Percentiles rank a stretch among this genome's conserved stretches.
These are phyloP conservation scores for Blastobotrys peoriensis DNA, from an alignment of 805 yeast genomes.

Conservation along the genomic window DNA sequence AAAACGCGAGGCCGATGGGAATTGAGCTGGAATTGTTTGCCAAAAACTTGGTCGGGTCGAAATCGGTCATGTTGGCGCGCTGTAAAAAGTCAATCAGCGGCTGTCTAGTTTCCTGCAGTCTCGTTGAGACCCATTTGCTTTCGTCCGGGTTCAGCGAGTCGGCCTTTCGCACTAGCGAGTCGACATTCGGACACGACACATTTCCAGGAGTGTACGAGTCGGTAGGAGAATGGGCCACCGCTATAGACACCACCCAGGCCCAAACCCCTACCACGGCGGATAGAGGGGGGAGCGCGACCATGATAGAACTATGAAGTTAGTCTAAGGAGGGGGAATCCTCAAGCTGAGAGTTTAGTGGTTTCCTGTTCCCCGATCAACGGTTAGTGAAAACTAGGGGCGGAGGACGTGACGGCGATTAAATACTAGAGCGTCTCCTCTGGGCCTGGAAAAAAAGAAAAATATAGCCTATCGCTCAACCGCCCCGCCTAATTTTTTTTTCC, in stretches of 20 bases:
- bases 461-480: too few species aligned
- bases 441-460: too few species aligned
- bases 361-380: too few species aligned
- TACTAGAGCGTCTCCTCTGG: too few species aligned
- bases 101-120: constrained; percentile 32
- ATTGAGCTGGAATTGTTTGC: constrained; percentile 25
- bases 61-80: constrained; percentile 41
- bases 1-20: constrained; percentile 44
- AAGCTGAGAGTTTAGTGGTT: too few species aligned
- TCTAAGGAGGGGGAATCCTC: too few species aligned
- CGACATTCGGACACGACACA: constrained; percentile 38
- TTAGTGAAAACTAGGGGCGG: too few species aligned
- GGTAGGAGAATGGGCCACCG: constrained; percentile 29
- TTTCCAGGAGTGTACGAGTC: constrained; percentile 42
- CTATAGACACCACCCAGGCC: neutral
- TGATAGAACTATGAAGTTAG: too few species aligned
- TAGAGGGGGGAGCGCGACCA: too few species aligned
- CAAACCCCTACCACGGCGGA: constrained; percentile 2
- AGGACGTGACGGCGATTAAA: too few species aligned
- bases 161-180: constrained; percentile 29
- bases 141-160: constrained; percentile 26
- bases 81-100: constrained; percentile 40
- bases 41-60: constrained; percentile 36
- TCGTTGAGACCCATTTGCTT: constrained; percentile 25
- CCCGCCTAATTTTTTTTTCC: too few species aligned